Evolutionary conservation across 2,329 filamentous ascomycete genomes (phyloP).

Genomic region (Cercospora berteroae): DNA sequence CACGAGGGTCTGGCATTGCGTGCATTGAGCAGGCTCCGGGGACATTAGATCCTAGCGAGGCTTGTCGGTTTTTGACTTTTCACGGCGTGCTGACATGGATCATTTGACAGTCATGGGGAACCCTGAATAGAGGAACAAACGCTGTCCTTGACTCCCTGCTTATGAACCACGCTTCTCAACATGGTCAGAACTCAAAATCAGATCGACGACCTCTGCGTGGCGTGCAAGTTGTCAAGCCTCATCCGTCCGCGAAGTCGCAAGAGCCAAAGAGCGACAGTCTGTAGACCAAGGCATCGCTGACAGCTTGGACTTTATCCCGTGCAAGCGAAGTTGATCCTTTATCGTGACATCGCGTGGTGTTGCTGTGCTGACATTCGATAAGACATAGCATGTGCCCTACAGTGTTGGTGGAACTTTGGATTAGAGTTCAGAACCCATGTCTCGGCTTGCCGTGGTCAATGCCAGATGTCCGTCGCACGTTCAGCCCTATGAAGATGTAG

Average conservation of each 20-base stretch:
- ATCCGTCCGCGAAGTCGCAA: neutral
- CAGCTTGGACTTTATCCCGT: neutral
- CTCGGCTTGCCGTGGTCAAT: neutral
- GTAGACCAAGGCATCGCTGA: neutral
- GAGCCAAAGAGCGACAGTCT: neutral
- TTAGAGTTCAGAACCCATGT: slow-evolving; percentile 4
- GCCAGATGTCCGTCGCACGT: neutral
- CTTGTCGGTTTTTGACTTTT: slow-evolving; percentile 10
- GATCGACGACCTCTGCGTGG: neutral
- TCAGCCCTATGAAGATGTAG: neutral
- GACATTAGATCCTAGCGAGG: neutral
- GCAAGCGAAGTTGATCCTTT: neutral
- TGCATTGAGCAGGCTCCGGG: slow-evolving; percentile 7
- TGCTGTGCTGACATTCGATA: neutral
- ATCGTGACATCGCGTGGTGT: neutral
- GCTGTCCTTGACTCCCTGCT: neutral
- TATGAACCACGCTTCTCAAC: neutral
- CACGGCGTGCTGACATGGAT: neutral
- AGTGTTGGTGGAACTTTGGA: neutral
- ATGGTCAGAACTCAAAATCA: neutral
- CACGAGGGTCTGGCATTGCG: slow-evolving; percentile 5
- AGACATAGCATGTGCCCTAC: neutral
- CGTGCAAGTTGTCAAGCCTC: slow-evolving; percentile 1
- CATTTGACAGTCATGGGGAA: neutral
- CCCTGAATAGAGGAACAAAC: neutral